Evolutionary conservation across 2,329 filamentous ascomycete species (phyloP).

Genomic region (Neoascochyta sp.): DNA sequence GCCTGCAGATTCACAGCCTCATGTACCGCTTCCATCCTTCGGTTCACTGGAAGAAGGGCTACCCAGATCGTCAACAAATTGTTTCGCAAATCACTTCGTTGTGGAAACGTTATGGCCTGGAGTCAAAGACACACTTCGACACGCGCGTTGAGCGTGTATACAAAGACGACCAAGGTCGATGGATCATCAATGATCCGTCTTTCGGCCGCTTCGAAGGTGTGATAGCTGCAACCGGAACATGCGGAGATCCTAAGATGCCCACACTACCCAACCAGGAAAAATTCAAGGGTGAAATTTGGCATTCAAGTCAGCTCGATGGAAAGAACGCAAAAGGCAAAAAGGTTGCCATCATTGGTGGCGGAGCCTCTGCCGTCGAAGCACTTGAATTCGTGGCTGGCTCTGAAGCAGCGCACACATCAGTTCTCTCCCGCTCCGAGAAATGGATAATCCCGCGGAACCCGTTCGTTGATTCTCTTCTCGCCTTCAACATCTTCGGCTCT

Average conservation of each 20-base stretch:
- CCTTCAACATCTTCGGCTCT: constrained; percentile 74
- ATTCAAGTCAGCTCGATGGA: constrained; percentile 72
- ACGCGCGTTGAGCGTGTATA: constrained; percentile 66
- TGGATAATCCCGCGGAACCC: constrained; percentile 84
- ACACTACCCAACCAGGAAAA: constrained; percentile 65
- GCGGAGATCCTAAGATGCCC: constrained; percentile 72
- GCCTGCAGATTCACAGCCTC: constrained; percentile 76
- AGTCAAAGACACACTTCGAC: constrained; percentile 68
- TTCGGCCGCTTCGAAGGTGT: constrained; percentile 75
- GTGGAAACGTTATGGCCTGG: constrained; percentile 71
- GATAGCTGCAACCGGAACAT: constrained; percentile 74
- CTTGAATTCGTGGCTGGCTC: constrained; percentile 71
- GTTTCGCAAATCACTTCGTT: constrained; percentile 66
- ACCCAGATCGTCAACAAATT: constrained; percentile 73
- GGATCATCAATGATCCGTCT: constrained; percentile 71
- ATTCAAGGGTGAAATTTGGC: constrained; percentile 69
- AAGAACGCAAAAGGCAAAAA: constrained; percentile 71
- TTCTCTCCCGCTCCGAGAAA: constrained; percentile 75
- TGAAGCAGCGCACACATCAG: constrained; percentile 64
- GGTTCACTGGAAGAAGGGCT: constrained; percentile 69
- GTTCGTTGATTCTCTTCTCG: constrained; percentile 67
- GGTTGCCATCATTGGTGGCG: constrained; percentile 72
- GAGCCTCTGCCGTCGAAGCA: constrained; percentile 77
- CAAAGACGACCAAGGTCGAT: constrained; percentile 63
- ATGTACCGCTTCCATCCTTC: constrained; percentile 89